Conservation (phyloP, 305 asterid species). For the Fraxinus greggii region DNA sequence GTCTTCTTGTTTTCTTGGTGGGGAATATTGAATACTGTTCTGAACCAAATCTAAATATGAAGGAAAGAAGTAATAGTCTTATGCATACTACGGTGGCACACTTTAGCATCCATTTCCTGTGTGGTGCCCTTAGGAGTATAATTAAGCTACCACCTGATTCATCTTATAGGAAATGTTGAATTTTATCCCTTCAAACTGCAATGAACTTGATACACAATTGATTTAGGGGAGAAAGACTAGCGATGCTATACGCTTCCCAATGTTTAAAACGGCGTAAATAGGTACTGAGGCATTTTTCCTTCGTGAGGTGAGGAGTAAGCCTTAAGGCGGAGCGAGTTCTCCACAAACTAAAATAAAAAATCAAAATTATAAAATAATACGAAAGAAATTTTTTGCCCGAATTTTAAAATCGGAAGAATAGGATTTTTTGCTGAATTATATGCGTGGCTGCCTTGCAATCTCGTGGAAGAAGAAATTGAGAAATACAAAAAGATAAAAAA, state of each 20-base stretch:
- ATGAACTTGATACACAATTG: not conserved
- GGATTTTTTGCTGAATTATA: not conserved
- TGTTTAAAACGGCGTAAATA: not conserved
- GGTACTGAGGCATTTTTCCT: not conserved
- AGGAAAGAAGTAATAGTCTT: not conserved
- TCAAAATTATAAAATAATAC: not conserved
- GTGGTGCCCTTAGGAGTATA: not conserved
- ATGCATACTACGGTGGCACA: not conserved
- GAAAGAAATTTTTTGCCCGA: not conserved
- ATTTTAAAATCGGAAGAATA: not conserved
- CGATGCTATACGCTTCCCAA: not conserved
- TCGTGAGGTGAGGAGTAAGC: not conserved
- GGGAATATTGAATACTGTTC: not conserved
- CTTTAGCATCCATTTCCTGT: not conserved
- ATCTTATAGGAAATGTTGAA: not conserved
- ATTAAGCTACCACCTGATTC: not conserved
- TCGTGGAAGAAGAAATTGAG: not conserved
- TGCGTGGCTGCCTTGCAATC: not conserved
- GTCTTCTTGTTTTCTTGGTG: not conserved
- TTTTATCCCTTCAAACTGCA: not conserved
- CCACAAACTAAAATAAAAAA: not conserved
- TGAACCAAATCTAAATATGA: not conserved
- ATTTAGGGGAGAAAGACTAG: not conserved
- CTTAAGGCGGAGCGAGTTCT: not conserved
- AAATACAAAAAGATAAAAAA: too few species aligned